Base-by-base conservation (phyloP, 139 green algal genomes). In the Spirogloea muscicola region DNA sequence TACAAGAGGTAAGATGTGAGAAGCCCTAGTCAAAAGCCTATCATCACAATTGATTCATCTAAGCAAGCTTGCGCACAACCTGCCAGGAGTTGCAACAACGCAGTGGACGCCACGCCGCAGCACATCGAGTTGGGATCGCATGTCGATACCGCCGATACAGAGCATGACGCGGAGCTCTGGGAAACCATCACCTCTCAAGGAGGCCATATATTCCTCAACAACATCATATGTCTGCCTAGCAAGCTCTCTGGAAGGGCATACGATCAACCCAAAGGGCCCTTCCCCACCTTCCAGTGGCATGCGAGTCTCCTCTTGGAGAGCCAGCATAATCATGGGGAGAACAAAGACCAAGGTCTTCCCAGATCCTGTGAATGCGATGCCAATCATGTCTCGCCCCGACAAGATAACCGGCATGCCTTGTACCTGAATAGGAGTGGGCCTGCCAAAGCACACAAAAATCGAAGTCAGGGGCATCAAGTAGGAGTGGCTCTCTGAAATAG, bases 281-380 rank as follows among this genome's bases (percentile, higher is more conserved):
- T 99, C 94, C 18, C 86, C 86, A 36, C 68, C 52, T 58, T 86
- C 80, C 60, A 96, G 84, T 37, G 91, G 91, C 85, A 96, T 86
- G 6, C 70, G 68, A 67, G 13, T 13, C 68, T 86, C 68, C 60
- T 84, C 80, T 38, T 82, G 77, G 16, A 85, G 51, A 0, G 74
- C 48, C 7, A 91, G 86, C 82, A 96, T 89, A 46, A 98, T 74
- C 86, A 96, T 87, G 16, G 94, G 94, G 58, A 99, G 76, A 9
- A 84, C 58, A 68, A 98, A 99, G 27, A 93, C 91, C 5, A 98
- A 84, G 25, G 94, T 97, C 82, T 99, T 99, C 60, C 95, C 93
- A 29, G 80, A 91, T 0, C 95, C 95, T 2, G 95, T 99, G 87
- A 93, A 97, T 0, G 92, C 92, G 66, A 99, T 96, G 49, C 95